Base-by-base conservation (phyloP, 768 basidiomycete genomes). In the Xerocomellus intermedius region DNA sequence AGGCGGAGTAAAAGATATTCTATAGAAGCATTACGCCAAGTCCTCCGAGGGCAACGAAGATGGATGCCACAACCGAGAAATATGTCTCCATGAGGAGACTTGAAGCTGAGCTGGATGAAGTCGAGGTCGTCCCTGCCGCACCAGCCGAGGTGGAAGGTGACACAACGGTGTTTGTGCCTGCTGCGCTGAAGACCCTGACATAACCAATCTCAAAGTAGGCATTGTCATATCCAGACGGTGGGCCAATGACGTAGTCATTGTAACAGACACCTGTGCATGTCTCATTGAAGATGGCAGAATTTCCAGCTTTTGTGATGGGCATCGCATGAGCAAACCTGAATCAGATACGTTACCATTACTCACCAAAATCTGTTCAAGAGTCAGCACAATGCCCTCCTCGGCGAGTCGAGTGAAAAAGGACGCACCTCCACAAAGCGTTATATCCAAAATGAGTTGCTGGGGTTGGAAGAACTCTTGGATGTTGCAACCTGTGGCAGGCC, bases 191-290 rank as follows among this genome's bases (percentile, higher is more conserved):
- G 14, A 85, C 72, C 43, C 78, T 76, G 55, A 89, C 75, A 28
- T 77, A 83, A 14, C 79, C 76, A 50, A 92, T 78, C 65, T 91
- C 89, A 60, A 90, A 93, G 73, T 84, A 87, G 1, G 86, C 86
- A 32, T 74, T 77, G 65, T 81, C 76, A 69, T 84, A 90, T 60
- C 77, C 79, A 17, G 82, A 78, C 4, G 82, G 79, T 52, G 81
- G 66, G 8, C 85, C 85, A 52, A 87, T 72, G 39, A 90, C 87
- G 54, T 82, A 87, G 72, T 87, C 81, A 12, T 79, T 75, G 71
- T 91, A 90, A 69, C 89, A 87, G 2, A 73, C 70, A n/a, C 84
- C 85, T 6, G 75, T 64, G 72, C 86, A 89, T 0, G 87, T 88
- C 59, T 82, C 68, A 4, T 75, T 67, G 70, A 89, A 85, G 39